Evolutionary conservation across 495 filamentous ascomycete genomes (phyloP), one percentile per base, ranked within the genome.

Genomic region (Penicillium bialowiezense): DNA sequence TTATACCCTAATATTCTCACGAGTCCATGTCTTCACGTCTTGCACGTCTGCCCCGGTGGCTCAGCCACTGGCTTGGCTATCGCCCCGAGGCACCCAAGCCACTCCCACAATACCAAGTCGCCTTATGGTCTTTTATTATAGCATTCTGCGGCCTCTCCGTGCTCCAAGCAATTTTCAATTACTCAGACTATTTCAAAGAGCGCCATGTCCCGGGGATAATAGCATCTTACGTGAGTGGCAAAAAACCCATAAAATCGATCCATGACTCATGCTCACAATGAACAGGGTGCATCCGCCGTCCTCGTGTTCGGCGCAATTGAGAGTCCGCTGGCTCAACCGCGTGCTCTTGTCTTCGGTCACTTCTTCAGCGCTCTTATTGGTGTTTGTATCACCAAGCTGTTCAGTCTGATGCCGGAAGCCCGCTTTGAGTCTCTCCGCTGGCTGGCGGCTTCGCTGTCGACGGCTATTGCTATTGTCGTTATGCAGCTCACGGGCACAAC

Each of bases 401-500:
- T 92, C 66, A 70, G 73, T 8, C 62, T 88, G 6, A 77, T 70
- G 13, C 65, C 70, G 2, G 48, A 70, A 29, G 62, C 42, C 6
- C 51, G 54, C 6, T 64, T 64, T 42, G 52, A 76, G 48, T 86
- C 84, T 38, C 52, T 88, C 14, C 73, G 77, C 29, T 91, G 84
- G 86, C 64, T 91, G 0, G 83, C 77, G 1, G 86, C 77, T 9
- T 79, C 86, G 1, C 64, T 93, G 0, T 71, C 84, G 4, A 86
- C 83, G 18, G 85, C 83, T 0, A 51, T 74, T 12, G 74, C 88
- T 0, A 85, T 84, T 7, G 73, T 83, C 0, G 56, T 83, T 15
- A 95, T 95, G 90, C 77, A 78, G 2, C 45, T 88, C 13, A 91
- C 88, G 0, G 80, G 81, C 6, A 91, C 88, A 0, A 76, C 89